Evolutionary conservation across 2,329 filamentous ascomycete genomes (phyloP).

Genomic region (Trichoderma oligosporum): DNA sequence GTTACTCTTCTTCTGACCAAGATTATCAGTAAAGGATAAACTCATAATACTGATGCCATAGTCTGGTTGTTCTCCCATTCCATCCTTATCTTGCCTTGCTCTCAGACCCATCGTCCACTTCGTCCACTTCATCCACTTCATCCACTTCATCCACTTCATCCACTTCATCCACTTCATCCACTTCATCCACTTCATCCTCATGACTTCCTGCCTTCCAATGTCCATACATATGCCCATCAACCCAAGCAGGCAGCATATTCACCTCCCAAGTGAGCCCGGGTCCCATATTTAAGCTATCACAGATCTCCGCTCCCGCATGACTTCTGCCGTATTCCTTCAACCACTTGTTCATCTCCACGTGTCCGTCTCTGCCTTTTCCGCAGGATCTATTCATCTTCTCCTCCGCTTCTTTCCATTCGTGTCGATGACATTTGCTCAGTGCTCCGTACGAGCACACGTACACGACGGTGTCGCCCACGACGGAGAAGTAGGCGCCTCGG

Average conservation of each 20-base stretch:
- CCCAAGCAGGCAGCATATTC: neutral
- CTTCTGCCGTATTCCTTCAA: neutral
- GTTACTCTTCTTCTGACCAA: too few species aligned
- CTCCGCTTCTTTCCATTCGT: slow-evolving; percentile 7
- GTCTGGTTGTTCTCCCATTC: too few species aligned
- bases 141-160: neutral
- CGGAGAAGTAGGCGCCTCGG: neutral
- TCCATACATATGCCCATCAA: neutral
- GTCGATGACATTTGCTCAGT: neutral
- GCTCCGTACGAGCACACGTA: neutral
- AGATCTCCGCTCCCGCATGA: neutral
- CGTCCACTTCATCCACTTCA: neutral
- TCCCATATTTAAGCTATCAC: neutral
- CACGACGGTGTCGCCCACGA: neutral
- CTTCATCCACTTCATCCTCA: neutral
- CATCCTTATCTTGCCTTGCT: too few species aligned
- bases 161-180: neutral
- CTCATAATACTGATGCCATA: too few species aligned
- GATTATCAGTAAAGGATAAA: too few species aligned
- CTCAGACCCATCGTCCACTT: too few species aligned
- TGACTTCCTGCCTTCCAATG: neutral
- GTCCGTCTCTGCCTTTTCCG: neutral
- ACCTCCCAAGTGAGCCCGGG: neutral
- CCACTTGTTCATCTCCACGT: neutral
- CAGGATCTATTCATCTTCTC: neutral